phyloP scores from a whole-genome alignment of 2,329 filamentous ascomycete species.

The Scedosporium boydii region DNA sequence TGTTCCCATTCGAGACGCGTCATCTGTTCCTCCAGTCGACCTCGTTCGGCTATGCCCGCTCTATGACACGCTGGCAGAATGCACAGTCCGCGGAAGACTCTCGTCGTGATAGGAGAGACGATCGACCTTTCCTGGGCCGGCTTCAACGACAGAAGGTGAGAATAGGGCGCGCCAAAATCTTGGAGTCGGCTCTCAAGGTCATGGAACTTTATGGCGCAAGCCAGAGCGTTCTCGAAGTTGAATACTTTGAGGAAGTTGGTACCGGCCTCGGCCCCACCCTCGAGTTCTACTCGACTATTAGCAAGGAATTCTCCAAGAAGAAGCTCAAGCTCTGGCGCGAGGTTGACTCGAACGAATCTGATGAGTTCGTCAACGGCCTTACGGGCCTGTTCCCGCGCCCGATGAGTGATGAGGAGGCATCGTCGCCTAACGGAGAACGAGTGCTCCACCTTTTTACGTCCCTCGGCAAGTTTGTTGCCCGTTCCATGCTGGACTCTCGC shows the following conservation, averaged over 20 bases:
- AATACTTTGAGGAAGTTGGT: conserved; percentile 97
- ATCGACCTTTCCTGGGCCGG: conserved; percentile 81
- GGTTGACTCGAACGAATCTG: conserved; percentile 61
- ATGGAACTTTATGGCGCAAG: conserved; percentile 99
- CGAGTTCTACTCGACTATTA: conserved; percentile 96
- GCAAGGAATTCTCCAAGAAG: conserved; percentile 94
- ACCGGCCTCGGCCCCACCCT: conserved; percentile 91
- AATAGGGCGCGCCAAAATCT: conserved; percentile 85
- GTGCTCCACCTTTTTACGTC: conserved; percentile 84
- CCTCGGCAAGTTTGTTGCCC: conserved; percentile 92
- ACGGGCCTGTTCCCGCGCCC: conserved; percentile 87
- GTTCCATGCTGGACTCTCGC: conserved; percentile 95
- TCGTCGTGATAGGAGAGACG: conserved; percentile 75
- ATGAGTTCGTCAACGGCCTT: conserved; percentile 77
- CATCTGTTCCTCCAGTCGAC: conserved; percentile 97
- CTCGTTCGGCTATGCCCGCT: conserved; percentile 93
- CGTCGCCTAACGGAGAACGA: conserved; percentile 72
- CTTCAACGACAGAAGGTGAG: conserved; percentile 96
- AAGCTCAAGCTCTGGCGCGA: conserved; percentile 96
- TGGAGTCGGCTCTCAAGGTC: conserved; percentile 94
- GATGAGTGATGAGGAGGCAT: conserved; percentile 67
- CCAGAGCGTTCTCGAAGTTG: conserved; percentile 89
- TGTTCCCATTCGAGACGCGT: conserved; percentile 96
- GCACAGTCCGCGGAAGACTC: conserved; percentile 73
- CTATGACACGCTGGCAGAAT: conserved; percentile 96